These are phyloP conservation scores for Pseudogymnoascus sp. DNA, from an alignment of 2,329 filamentous ascomycete species.

Conservation along the genomic window DNA sequence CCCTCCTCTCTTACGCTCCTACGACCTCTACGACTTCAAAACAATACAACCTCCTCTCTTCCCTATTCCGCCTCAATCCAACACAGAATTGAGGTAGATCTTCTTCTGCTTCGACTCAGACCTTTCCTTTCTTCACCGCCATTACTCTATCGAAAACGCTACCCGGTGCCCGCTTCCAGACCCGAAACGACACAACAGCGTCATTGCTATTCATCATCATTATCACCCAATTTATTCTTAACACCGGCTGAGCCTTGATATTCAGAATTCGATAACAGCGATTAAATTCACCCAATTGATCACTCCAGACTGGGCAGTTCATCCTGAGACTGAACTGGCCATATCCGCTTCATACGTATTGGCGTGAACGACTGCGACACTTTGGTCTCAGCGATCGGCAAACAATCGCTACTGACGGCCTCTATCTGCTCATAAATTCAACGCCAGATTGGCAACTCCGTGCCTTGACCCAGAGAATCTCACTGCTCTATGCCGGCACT, in stretches of 20 bases:
- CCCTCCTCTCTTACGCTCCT: not conserved
- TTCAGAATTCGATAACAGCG: not conserved
- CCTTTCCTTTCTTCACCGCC: not conserved
- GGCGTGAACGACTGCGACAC: not conserved
- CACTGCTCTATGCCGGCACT: constrained; percentile 69
- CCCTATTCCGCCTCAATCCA: not conserved
- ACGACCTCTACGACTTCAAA: not conserved
- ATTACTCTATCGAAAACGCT: not conserved
- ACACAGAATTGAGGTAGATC: not conserved
- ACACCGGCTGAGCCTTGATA: not conserved
- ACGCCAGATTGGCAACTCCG: constrained; percentile 6
- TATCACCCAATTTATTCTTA: constrained; percentile 8
- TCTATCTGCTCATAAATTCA: not conserved
- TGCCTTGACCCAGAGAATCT: not conserved
- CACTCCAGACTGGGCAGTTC: not conserved
- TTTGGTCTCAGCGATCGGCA: constrained; percentile 3
- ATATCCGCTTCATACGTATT: not conserved
- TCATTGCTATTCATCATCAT: constrained; percentile 5
- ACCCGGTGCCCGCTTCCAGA: not conserved
- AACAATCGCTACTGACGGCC: not conserved
- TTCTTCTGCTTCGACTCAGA: not conserved
- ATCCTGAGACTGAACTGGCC: constrained; percentile 1
- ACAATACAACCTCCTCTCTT: not conserved
- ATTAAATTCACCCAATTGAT: constrained; percentile 3
- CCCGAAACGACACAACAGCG: constrained; percentile 1